These are phyloP conservation scores for Paraglomus brasilianum DNA, from an alignment of 192 early-diverging fungal species.

Conservation along the genomic window DNA sequence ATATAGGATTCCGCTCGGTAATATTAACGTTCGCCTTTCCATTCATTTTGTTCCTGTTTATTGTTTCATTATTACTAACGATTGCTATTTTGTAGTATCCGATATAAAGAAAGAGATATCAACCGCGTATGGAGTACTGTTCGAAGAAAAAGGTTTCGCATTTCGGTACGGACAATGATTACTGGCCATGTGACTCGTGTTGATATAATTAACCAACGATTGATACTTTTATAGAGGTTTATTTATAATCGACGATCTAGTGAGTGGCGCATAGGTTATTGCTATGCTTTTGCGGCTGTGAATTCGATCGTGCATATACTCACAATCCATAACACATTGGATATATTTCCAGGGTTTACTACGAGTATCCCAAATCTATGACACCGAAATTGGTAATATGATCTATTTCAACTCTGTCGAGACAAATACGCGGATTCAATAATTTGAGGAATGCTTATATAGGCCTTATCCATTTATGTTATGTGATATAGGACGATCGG, in stretches of 20 bases:
- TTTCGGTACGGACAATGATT: slow-evolving; percentile 42
- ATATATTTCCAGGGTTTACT: slow-evolving; percentile 1
- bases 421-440: not conserved
- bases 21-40: not conserved
- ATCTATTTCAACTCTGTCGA: not conserved
- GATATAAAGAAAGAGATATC: slow-evolving; percentile 72
- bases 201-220: not conserved
- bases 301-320: slow-evolving; percentile 39
- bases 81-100: not conserved
- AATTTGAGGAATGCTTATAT: not conserved
- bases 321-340: slow-evolving; percentile 73
- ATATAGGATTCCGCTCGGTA: slow-evolving; percentile 25
- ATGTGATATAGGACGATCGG: slow-evolving; percentile 65
- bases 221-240: slow-evolving; percentile 48
- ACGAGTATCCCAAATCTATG: slow-evolving; percentile 16
- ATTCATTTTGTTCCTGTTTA: too few relatives aligned
- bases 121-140: slow-evolving; percentile 76
- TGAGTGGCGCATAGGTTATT: not conserved
- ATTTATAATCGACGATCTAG: slow-evolving; percentile 84
- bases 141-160: slow-evolving; percentile 68
- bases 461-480: not conserved
- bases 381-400: slow-evolving; percentile 22
- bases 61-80: too few relatives aligned
- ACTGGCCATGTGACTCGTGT: not conserved
- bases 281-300: not conserved